Evolutionary conservation across 1,139 yeast genomes (phyloP), one percentile per base, ranked within the genome.

Genomic region (Ogataea hybrid): DNA sequence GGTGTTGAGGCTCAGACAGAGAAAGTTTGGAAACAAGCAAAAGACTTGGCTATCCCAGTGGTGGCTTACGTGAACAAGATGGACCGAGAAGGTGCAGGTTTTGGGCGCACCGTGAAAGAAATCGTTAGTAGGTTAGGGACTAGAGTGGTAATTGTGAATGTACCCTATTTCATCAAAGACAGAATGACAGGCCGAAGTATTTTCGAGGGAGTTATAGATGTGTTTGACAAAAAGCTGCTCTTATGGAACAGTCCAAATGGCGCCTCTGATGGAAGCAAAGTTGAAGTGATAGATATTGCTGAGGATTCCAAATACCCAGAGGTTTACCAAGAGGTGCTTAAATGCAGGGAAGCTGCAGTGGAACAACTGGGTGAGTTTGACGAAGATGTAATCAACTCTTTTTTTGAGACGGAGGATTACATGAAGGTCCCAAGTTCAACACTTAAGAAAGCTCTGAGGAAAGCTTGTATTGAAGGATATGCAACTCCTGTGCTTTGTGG

Each of bases 1-100:
- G 99, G 98, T 11, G 98, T 92, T 1, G 98, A 92, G 58, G 95
- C 98, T 0, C 97, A 94, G 61, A 92, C 98, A 0, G 97, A 90
- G 60, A 90, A 89, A 58, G 97, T 92, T 2, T 92, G 97, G 97
- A 79, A 75, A 53, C 96, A 90, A 61, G 92, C 97, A 2, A 69
- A 69, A 30, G 75, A 73, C 21, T 69, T 86, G 48, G 64, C 64
- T 2, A 77, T 86, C 41, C 97, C 98, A 0, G 75, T 79, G 42
- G 67, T 92, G 12, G 81, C 89, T 7, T 94, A 81, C 59, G 77
- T 92, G 29, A 92, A 92, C 63, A 92, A 92, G 62, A 90, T 92
- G 98, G 99, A 92, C 65, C 74, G 97, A 45, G 84, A 81, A 14
- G 98, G 98, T 11, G 96, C 97, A 0, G 97, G 97, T 0, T 92